Evolutionary conservation across 192 early-diverging fungal genomes (phyloP).

Genomic region (Umbelopsis sp.): DNA sequence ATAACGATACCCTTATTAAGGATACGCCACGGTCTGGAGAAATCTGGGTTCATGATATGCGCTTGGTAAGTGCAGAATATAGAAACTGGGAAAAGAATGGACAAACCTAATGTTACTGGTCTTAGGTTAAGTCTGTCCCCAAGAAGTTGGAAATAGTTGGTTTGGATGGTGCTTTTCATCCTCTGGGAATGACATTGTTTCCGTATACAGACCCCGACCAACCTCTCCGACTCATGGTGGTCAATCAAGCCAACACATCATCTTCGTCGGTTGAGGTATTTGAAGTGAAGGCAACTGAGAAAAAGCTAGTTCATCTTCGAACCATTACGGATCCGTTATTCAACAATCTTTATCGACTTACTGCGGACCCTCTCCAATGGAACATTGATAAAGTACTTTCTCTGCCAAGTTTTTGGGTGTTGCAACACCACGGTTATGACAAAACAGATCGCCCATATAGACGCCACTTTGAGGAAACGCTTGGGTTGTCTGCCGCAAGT

Average conservation of each 20-base stretch:
- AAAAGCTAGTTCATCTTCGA: neutral
- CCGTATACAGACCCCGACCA: neutral
- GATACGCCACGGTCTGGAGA: slow-evolving; percentile 8
- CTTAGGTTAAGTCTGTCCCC: neutral
- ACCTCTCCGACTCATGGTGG: neutral
- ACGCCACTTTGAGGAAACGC: slow-evolving; percentile 3
- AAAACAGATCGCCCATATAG: neutral
- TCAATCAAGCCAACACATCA: slow-evolving; percentile 15
- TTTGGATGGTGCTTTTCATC: slow-evolving; percentile 9
- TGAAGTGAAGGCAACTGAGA: neutral
- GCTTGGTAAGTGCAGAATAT: neutral
- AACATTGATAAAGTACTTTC: neutral
- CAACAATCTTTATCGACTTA: slow-evolving; percentile 9
- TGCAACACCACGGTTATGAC: slow-evolving; percentile 15
- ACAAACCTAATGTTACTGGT: neutral
- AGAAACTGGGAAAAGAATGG: too few relatives aligned
- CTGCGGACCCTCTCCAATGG: slow-evolving; percentile 11
- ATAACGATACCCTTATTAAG: neutral
- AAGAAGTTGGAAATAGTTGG: neutral
- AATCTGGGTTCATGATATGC: slow-evolving; percentile 23
- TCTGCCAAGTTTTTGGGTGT: slow-evolving; percentile 1
- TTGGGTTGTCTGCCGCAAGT: neutral
- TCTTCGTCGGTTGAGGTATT: slow-evolving; percentile 13
- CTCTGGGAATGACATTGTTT: slow-evolving; percentile 1
- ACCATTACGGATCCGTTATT: neutral